A percentile compares a stretch with the other conserved stretches of the same genome.
phyloP scores from a whole-genome alignment of 2,329 filamentous ascomycete species.

The Arthrobotrys iridis region DNA sequence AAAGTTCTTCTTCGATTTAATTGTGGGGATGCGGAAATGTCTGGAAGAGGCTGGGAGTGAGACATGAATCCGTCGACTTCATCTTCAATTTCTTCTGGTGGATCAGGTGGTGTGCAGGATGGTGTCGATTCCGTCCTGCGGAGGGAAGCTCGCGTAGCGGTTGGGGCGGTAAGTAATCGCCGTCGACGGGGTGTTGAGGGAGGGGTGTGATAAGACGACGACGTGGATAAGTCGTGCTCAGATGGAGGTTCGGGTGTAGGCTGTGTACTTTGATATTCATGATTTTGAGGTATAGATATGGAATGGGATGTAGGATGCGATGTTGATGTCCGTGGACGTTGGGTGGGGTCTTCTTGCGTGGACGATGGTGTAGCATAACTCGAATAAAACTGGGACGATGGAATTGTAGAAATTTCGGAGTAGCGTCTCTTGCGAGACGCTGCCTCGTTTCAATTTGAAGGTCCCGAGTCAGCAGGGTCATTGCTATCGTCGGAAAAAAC shows the following conservation, averaged over 20 bases:
- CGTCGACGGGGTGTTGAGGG: slow-evolving; percentile 41
- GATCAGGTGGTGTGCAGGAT: slow-evolving; percentile 33
- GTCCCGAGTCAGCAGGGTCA: slow-evolving; percentile 26
- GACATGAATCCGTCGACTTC: slow-evolving; percentile 29
- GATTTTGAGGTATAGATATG: neutral
- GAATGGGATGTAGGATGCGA: neutral
- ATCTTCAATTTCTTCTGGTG: slow-evolving; percentile 17
- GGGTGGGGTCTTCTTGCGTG: slow-evolving; percentile 28
- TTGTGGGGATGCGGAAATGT: slow-evolving; percentile 13
- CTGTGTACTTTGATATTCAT: neutral
- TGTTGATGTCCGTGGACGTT: neutral
- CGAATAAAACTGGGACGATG: slow-evolving; percentile 24
- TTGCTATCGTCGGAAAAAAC: neutral
- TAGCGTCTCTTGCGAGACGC: slow-evolving; percentile 53
- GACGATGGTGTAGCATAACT: slow-evolving; percentile 40
- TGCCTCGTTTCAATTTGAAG: slow-evolving; percentile 51
- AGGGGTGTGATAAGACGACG: slow-evolving; percentile 23
- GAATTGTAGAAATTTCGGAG: slow-evolving; percentile 44
- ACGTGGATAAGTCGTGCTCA: neutral
- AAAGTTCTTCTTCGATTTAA: slow-evolving; percentile 24
- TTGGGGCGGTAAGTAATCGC: slow-evolving; percentile 33
- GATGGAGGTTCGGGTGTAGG: slow-evolving; percentile 4
- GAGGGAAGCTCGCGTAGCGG: slow-evolving; percentile 18
- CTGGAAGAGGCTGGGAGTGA: slow-evolving; percentile 42
- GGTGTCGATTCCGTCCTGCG: slow-evolving; percentile 51